Evolutionary conservation across 148 eudicot genomes (phyloP).

Genomic region (Beta vulgaris): DNA sequence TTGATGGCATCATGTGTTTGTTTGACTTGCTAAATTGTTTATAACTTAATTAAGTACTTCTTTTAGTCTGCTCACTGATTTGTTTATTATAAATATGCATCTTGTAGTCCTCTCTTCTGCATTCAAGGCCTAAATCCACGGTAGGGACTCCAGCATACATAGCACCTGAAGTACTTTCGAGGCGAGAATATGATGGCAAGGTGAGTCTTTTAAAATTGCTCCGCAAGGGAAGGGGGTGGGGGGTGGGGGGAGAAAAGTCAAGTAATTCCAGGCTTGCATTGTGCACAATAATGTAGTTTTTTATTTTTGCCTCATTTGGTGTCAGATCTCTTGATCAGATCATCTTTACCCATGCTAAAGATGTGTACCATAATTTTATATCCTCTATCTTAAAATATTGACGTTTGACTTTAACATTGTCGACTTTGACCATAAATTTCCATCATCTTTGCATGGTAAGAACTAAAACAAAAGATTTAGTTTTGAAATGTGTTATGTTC

Average conservation of each 20-base stretch:
- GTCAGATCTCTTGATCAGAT: conserved; percentile 1
- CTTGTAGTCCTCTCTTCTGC: conserved; percentile 67
- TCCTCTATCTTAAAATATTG: neutral
- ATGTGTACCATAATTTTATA: neutral
- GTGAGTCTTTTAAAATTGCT: conserved; percentile 30
- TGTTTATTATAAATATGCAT: conserved; percentile 21
- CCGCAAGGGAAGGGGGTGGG: neutral
- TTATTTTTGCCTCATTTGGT: neutral
- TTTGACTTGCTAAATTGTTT: conserved; percentile 17
- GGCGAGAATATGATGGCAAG: conserved; percentile 87
- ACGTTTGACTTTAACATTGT: neutral
- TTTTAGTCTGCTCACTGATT: conserved; percentile 18
- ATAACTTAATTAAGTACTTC: neutral
- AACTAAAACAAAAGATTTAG: neutral
- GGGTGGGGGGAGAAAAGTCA: neutral
- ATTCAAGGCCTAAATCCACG: conserved; percentile 87
- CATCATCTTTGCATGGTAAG: neutral
- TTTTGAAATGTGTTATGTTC: neutral
- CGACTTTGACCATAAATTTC: neutral
- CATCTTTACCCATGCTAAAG: neutral
- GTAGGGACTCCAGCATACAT: conserved; percentile 90
- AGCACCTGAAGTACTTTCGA: conserved; percentile 82
- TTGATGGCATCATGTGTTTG: conserved; percentile 23
- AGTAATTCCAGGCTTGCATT: conserved; percentile 13
- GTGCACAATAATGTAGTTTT: neutral